Base-by-base conservation (phyloP, 164 flowering plant genomes). In the Berberis vulgaris region DNA sequence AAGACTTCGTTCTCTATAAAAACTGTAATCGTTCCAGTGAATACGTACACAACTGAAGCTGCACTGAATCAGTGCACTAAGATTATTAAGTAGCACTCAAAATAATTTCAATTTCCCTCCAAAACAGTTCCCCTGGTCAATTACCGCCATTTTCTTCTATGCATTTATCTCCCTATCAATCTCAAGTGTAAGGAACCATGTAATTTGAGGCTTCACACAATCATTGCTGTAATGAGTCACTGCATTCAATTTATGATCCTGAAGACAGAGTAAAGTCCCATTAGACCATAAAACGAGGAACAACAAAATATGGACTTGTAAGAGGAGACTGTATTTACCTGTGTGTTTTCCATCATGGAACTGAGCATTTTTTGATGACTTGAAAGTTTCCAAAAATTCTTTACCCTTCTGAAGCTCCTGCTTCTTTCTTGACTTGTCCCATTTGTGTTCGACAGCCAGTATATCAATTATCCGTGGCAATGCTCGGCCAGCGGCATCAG, bases 291-390 rank as follows among this genome's bases (percentile, higher is more conserved):
- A 10, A 12, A 6, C 13, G 10, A 52, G 7, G n/a, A 11, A 10
- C 3, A 7, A 52, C 10, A 52, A 10, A 2, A 52, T 52, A 52
- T 11, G n/a, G 39, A 10, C 39, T 40, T 6, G 41, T 12, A 54
- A 61, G 39, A 67, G 52, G 2, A 41, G 7, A 26, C 8, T n/a
- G 42, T 9, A 61, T 12, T 64, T 65, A 55, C 74, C 67, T 58
- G 67, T 70, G 60, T 90, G 97, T 68, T 94, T 94, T 49, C 98
- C 98, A 72, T 94, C 98, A 72, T 77, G 82, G 65, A 91, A 89
- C 68, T 87, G 96, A 43, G 97, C 97, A 75, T 94, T 94, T 72
- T 79, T 86, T 13, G 97, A 82, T 47, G 98, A 86, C 73, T 91
- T 94, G 79, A 94, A 94, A 6, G 98, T 88, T 72, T 84, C 80